Evolutionary conservation across 257 asterid species (phyloP).

Genomic region (Solanum sejunctum): DNA sequence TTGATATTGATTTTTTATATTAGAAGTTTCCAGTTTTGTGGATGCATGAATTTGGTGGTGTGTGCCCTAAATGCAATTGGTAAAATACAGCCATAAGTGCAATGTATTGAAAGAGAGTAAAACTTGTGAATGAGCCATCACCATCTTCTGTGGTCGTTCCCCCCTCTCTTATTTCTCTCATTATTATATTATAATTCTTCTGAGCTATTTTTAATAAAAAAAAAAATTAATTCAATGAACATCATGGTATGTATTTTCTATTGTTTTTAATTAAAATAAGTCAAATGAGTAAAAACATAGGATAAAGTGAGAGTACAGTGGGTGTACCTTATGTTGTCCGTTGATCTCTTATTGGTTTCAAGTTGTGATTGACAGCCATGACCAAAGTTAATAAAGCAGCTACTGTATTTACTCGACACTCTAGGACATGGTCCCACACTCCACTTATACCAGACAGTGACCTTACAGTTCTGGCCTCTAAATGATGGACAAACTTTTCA

Average conservation of each 20-base stretch:
- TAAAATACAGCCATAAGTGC: slow-evolving; percentile 1
- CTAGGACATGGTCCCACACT: slow-evolving; percentile 4
- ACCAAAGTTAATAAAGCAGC: not conserved
- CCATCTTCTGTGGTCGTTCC: slow-evolving; percentile 7
- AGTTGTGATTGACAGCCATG: slow-evolving; percentile 16
- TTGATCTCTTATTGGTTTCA: slow-evolving; percentile 15
- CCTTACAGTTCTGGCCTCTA: not conserved
- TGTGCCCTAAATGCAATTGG: not conserved
- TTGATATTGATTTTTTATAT: not conserved
- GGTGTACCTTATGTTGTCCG: not conserved
- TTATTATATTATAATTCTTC: not conserved
- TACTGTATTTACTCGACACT: not conserved
- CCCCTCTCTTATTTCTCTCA: not conserved
- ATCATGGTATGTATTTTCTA: too few species aligned
- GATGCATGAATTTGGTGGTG: not conserved
- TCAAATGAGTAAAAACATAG: not conserved
- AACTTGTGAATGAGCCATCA: slow-evolving; percentile 2
- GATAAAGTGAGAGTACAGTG: not conserved
- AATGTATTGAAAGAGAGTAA: not conserved
- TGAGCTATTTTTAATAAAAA: not conserved
- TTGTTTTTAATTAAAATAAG: too few species aligned
- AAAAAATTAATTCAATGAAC: too few species aligned
- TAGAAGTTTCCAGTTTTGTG: not conserved
- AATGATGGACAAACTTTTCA: not conserved
- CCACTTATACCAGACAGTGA: slow-evolving; percentile 3